A percentile compares a stretch with the other conserved stretches of the same genome.
Evolutionary conservation across 331 rosid genomes (phyloP).

Genomic region (Saraca asoca): DNA sequence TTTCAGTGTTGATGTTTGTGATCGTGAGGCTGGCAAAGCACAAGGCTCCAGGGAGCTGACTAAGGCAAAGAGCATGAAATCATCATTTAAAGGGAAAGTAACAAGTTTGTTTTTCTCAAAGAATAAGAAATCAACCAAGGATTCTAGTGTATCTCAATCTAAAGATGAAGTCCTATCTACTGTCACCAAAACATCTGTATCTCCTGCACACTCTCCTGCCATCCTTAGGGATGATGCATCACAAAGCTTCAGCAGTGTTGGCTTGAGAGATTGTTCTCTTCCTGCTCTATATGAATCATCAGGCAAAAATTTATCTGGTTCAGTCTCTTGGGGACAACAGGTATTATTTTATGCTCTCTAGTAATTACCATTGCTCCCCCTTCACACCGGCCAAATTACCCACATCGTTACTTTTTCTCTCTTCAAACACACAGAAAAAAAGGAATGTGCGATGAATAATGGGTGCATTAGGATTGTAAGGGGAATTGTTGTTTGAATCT

Average conservation of each 20-base stretch:
- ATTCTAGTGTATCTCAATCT: slow-evolving; percentile 45
- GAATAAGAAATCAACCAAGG: slow-evolving; percentile 68
- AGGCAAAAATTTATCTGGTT: slow-evolving; percentile 46
- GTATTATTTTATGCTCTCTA: not conserved
- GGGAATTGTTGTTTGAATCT: not conserved
- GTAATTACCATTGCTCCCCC: too few relatives aligned
- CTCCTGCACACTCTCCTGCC: slow-evolving; percentile 42
- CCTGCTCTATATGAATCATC: slow-evolving; percentile 46
- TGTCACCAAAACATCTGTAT: slow-evolving; percentile 42
- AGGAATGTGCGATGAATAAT: too few relatives aligned
- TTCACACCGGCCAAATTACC: not conserved
- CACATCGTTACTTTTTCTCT: not conserved
- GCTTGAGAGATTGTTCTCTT: slow-evolving; percentile 54
- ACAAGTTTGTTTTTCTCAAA: slow-evolving; percentile 81
- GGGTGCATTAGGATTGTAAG: not conserved
- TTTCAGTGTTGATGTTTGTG: slow-evolving; percentile 52
- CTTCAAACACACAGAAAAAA: too few relatives aligned
- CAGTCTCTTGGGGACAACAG: slow-evolving; percentile 44
- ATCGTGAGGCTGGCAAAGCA: slow-evolving; percentile 39
- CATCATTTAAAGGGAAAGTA: slow-evolving; percentile 89
- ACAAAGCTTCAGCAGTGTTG: slow-evolving; percentile 44
- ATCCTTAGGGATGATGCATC: slow-evolving; percentile 48
- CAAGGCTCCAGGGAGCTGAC: slow-evolving; percentile 49
- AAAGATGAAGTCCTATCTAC: slow-evolving; percentile 43
- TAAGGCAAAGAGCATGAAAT: slow-evolving; percentile 65